Evolutionary conservation across 2,329 filamentous ascomycete genomes (phyloP).

Genomic region (Colletotrichum orchidophilum): DNA sequence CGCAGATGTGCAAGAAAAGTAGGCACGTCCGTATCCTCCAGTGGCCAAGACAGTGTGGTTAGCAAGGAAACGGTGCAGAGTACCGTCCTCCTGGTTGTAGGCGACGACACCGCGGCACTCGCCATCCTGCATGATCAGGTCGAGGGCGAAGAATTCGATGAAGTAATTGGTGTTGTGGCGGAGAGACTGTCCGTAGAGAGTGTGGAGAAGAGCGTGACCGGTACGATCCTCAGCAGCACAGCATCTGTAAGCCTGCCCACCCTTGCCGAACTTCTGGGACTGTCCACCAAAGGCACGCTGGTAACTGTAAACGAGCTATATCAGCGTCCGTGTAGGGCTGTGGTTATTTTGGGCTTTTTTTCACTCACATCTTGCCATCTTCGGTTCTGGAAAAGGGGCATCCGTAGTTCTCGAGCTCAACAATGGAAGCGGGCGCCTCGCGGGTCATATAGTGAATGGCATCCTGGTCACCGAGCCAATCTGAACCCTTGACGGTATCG

Average conservation of each 20-base stretch:
- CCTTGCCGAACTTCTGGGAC: constrained; percentile 93
- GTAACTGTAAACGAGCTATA: constrained; percentile 67
- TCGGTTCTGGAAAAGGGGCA: constrained; percentile 97
- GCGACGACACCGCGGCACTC: constrained; percentile 96
- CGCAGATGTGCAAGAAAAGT: constrained; percentile 97
- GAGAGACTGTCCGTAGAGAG: constrained; percentile 96
- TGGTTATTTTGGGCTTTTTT: not conserved
- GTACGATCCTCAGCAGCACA: constrained; percentile 96
- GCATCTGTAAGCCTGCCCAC: constrained; percentile 97
- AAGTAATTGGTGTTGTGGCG: constrained; percentile 99
- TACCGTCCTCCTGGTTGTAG: constrained; percentile 99
- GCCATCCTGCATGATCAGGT: constrained; percentile 97
- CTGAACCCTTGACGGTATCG: constrained; percentile 96
- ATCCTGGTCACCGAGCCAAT: constrained; percentile 97
- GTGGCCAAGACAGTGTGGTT: constrained; percentile 98
- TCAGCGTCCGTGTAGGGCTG: constrained; percentile 35
- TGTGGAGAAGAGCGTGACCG: constrained; percentile 96
- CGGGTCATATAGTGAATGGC: constrained; percentile 99
- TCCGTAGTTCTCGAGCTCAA: constrained; percentile 96
- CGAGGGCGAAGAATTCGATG: constrained; percentile 98
- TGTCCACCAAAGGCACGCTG: constrained; percentile 99
- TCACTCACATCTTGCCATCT: constrained; percentile 86
- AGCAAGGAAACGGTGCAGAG: constrained; percentile 94
- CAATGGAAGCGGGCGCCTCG: constrained; percentile 89
- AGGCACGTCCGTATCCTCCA: constrained; percentile 96